These are phyloP conservation scores for Dalechampia spathulata DNA, from an alignment of 441 rosid genomes.

Conservation along the genomic window DNA sequence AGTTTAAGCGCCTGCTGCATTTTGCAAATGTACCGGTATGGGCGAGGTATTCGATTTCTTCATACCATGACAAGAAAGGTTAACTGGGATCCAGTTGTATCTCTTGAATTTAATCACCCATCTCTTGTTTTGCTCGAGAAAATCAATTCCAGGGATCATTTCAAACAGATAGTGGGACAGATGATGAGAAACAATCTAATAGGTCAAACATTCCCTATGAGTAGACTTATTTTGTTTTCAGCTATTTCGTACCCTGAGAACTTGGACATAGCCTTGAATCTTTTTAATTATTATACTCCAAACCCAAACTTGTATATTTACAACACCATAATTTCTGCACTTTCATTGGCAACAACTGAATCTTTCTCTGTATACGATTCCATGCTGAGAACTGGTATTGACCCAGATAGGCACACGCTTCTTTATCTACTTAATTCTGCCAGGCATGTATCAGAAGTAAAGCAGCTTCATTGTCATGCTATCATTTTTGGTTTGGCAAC, in stretches of 20 bases:
- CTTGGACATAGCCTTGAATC: constrained; percentile 33
- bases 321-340: constrained; percentile 43
- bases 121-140: constrained; percentile 42
- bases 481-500: constrained; percentile 28
- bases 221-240: constrained; percentile 44
- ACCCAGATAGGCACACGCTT: constrained; percentile 43
- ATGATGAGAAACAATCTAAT: constrained; percentile 42
- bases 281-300: constrained; percentile 38
- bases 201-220: constrained; percentile 49
- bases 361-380: constrained; percentile 27
- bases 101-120: constrained; percentile 39
- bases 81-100: constrained; percentile 40
- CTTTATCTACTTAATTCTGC: constrained; percentile 28
- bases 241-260: constrained; percentile 44
- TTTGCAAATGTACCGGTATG: constrained; percentile 14
- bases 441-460: constrained; percentile 25
- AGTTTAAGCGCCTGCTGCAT: neutral
- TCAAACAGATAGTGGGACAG: constrained; percentile 46
- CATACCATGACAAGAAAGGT: constrained; percentile 12
- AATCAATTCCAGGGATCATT: constrained; percentile 33
- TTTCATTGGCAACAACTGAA: constrained; percentile 16
- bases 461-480: constrained; percentile 47
- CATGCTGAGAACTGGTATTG: constrained; percentile 33
- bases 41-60: constrained; percentile 27
- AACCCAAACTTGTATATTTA: constrained; percentile 38